Conservation (phyloP, 176 grass and related monocot genomes). For the Puya raimondii region DNA sequence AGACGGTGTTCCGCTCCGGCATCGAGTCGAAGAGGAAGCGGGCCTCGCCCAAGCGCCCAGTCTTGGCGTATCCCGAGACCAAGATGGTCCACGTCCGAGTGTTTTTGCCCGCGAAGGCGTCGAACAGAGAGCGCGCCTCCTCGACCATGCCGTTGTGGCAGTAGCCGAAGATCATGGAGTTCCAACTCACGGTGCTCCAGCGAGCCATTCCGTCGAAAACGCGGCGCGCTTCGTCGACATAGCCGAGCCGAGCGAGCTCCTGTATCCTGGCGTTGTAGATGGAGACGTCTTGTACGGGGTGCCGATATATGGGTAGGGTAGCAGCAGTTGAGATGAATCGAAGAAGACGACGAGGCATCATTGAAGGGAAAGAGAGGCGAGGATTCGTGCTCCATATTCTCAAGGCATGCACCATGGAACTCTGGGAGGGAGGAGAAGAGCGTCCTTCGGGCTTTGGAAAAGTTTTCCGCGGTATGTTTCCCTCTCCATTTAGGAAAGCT, state of each 20-base stretch:
- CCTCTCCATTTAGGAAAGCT: no score
- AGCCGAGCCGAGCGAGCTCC: slow-evolving; percentile 20
- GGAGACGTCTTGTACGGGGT: not conserved
- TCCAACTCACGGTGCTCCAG: slow-evolving; percentile 9
- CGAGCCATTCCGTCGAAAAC: slow-evolving; percentile 41
- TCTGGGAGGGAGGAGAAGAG: not conserved
- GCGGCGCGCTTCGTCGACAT: slow-evolving; percentile 28
- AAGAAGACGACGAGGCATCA: not conserved
- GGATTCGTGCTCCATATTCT: not conserved
- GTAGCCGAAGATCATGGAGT: slow-evolving; percentile 27
- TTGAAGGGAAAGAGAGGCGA: not conserved
- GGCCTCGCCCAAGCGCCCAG: slow-evolving; percentile 7
- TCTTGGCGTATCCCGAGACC: slow-evolving; percentile 16
- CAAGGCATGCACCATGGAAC: not conserved
- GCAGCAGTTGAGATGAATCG: not conserved
- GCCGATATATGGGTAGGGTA: not conserved
- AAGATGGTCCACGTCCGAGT: slow-evolving; percentile 20
- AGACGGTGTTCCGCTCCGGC: slow-evolving; percentile 32
- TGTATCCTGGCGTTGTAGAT: not conserved
- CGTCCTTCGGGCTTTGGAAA: not conserved
- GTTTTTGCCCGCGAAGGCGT: slow-evolving; percentile 17
- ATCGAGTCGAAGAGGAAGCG: slow-evolving; percentile 18
- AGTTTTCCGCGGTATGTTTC: no score
- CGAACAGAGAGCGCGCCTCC: slow-evolving; percentile 15
- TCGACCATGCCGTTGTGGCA: slow-evolving; percentile 21